These are phyloP conservation scores for Chlorella vulgaris DNA, from an alignment of 139 green algal genomes.

Conservation along the genomic window DNA sequence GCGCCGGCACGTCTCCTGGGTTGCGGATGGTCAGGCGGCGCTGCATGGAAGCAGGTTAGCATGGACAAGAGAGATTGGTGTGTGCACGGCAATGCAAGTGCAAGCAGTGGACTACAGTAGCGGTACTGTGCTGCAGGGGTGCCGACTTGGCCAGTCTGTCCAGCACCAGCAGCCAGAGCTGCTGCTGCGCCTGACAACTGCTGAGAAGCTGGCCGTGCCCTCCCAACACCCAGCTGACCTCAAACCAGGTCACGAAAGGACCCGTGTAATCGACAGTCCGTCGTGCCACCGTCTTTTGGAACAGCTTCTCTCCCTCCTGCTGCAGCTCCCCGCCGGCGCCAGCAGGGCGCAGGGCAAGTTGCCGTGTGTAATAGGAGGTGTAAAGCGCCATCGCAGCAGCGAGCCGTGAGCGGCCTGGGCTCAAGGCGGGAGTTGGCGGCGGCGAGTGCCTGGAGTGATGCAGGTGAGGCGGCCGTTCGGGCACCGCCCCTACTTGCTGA, in stretches of 20 bases:
- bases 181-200: no score
- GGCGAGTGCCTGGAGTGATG: no score
- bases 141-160: no score
- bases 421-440: no score
- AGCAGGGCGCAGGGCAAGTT: slow-evolving; percentile 45
- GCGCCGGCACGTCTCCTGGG: slow-evolving; percentile 2
- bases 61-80: background rate
- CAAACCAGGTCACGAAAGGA: slow-evolving; percentile 43
- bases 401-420: no score
- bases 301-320: slow-evolving; percentile 52
- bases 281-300: slow-evolving; percentile 46
- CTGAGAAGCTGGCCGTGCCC: no score
- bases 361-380: slow-evolving; percentile 46
- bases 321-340: background rate
- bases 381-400: slow-evolving; percentile 28
- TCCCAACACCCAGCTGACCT: no score
- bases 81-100: background rate
- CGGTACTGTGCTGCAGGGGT: no score
- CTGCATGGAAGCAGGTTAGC: background rate
- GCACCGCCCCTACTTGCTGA: no score
- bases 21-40: background rate
- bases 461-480: no score
- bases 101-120: no score
- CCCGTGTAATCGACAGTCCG: slow-evolving; percentile 55
- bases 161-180: no score